These are phyloP conservation scores for Lachancea waltii DNA, from an alignment of 805 yeast species.

Conservation along the genomic window DNA sequence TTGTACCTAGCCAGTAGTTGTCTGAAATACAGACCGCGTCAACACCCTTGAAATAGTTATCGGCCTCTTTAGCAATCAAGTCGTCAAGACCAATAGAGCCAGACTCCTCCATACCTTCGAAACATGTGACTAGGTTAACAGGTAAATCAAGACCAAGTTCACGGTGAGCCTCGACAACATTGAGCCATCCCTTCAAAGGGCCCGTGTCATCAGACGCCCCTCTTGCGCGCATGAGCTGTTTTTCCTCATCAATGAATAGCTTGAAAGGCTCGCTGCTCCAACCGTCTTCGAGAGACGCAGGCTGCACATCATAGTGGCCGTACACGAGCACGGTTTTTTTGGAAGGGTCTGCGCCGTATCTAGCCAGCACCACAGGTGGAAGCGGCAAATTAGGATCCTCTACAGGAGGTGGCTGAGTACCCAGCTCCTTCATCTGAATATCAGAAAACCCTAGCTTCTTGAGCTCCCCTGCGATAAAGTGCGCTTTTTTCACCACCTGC, in stretches of 20 bases:
- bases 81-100: slow-evolving; percentile 90
- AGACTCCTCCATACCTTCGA: slow-evolving; percentile 99
- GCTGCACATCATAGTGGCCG: slow-evolving; percentile 99
- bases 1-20: slow-evolving; percentile 97
- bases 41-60: slow-evolving; percentile 73
- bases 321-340: slow-evolving; percentile 88
- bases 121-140: slow-evolving; percentile 85
- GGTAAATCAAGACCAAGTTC: slow-evolving; percentile 83
- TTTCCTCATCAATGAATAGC: slow-evolving; percentile 54
- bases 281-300: slow-evolving; percentile 87
- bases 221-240: slow-evolving; percentile 74
- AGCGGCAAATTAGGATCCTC: slow-evolving; percentile 55
- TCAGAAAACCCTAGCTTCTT: slow-evolving; percentile 70
- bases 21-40: slow-evolving; percentile 95
- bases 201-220: slow-evolving; percentile 98
- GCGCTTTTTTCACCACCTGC: slow-evolving; percentile 82
- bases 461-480: slow-evolving; percentile 68
- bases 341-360: slow-evolving; percentile 71
- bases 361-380: slow-evolving; percentile 93
- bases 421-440: slow-evolving; percentile 74
- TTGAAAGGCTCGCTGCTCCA: slow-evolving; percentile 92
- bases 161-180: slow-evolving; percentile 83
- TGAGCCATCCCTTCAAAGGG: slow-evolving; percentile 96
- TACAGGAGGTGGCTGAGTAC: slow-evolving; percentile 91
- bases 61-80: slow-evolving; percentile 73